These are phyloP conservation scores for Thalassia testudinum DNA, from an alignment of 116 monocot species.

Conservation along the genomic window DNA sequence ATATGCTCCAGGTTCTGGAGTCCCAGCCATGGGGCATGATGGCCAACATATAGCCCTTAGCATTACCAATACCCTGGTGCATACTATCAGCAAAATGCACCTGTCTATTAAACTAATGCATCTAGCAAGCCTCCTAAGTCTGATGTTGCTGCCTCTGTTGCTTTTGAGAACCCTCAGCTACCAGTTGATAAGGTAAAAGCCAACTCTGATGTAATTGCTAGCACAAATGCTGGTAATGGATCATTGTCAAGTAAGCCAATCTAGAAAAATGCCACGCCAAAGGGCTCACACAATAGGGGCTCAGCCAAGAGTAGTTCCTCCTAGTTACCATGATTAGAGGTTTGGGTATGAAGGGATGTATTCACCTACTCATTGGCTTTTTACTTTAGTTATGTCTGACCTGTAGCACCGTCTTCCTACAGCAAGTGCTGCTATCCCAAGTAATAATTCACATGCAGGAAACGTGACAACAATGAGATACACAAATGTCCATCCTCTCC, in stretches of 20 bases:
- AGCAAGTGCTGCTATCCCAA: constrained; percentile 14
- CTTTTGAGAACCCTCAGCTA: constrained; percentile 22
- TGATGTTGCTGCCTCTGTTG: constrained; percentile 23
- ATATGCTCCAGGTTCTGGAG: constrained; percentile 46
- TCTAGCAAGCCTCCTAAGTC: constrained; percentile 12
- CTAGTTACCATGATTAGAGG: constrained; percentile 29
- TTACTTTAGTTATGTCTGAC: constrained; percentile 24
- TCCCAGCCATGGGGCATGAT: constrained; percentile 56
- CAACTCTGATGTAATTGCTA: constrained; percentile 32
- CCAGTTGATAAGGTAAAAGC: constrained; percentile 28
- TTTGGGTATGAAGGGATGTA: constrained; percentile 44
- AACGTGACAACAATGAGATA: constrained; percentile 22
- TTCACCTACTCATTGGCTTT: constrained; percentile 52
- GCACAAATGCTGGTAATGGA: constrained; percentile 19
- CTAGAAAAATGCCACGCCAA: constrained; percentile 26
- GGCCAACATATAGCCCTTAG: constrained; percentile 51
- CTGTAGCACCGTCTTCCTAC: constrained; percentile 20
- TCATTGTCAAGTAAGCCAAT: constrained; percentile 8
- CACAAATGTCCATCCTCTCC: constrained; percentile 24
- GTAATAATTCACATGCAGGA: constrained; percentile 14
- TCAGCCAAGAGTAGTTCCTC: constrained; percentile 18
- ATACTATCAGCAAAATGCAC: constrained; percentile 37
- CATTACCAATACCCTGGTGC: constrained; percentile 49
- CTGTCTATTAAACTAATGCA: constrained; percentile 6
- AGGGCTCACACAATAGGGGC: constrained; percentile 22